Evolutionary conservation across 108 stramenopile species (phyloP), one percentile per base, ranked within the genome.

Genomic region (Nannochloropsis oceanica): DNA sequence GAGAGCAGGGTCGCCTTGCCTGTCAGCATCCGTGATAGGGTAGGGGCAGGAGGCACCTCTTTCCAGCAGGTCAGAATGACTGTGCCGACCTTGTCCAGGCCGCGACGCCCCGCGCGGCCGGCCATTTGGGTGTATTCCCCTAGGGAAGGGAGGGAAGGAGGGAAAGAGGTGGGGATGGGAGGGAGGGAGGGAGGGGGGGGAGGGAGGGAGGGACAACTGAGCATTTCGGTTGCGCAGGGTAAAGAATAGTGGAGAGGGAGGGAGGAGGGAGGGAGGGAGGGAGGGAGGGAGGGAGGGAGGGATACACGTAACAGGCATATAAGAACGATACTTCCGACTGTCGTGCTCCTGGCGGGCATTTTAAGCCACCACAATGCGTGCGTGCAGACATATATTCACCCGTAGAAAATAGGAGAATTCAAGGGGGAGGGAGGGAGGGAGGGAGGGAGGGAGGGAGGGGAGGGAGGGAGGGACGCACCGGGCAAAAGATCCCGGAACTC

Each of bases 101-200:
- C 97, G 43, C 97, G 94, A 79, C 99, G 89, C 18, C 99, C 99
- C 11, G 99, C 99, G 46, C 99, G 87, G 9, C 99, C 99, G 13
- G 96, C 95, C 99, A 99, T 98, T 90, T 99, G 97, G 22, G 95
- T 97, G 89, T 97, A 98, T 89, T 99, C 99, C 25, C 90, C 91
- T 0, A 90, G 85, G 12, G 89, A 50, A 73, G 59, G n/a, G 22
- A 9, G n/a, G 59, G 59, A 73, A 7, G n/a, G 59, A 73, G 9
- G 59, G n/a, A 73, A n/a, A n/a, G n/a, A n/a, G n/a, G n/a, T n/a
- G n/a, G 46, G 46, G 18, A 50, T 0, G 0, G 46, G 18, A 50
- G 46, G 46, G 46, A 50, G 46, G 18, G 46, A 14, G 46, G 18
- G 18, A 50, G 46, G 46, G 46, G 46, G 13, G 34, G 34, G 59